phyloP scores from a whole-genome alignment of 1,139 yeast genomes.

The Taphrina wiesneri region DNA sequence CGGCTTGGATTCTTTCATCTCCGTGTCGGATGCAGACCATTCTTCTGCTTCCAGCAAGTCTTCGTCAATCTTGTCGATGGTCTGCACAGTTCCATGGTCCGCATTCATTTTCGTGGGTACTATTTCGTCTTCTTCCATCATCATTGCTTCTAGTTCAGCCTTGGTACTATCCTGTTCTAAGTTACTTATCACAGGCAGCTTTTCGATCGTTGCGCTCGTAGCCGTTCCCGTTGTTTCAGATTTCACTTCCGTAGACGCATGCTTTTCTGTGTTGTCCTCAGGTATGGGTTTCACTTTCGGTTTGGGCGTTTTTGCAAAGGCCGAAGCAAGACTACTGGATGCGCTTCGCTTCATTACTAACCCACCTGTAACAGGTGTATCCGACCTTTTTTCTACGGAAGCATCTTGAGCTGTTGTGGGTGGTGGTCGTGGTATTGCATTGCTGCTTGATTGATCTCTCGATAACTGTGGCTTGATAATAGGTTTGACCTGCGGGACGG shows the following conservation, averaged over 20 bases:
- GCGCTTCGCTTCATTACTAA: conserved; percentile 7
- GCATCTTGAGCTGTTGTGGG: neutral
- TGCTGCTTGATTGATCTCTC: neutral
- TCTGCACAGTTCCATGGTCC: neutral
- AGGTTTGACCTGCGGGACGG: neutral
- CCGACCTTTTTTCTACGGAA: neutral
- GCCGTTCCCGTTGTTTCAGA: neutral
- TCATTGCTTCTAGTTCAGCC: conserved; percentile 17
- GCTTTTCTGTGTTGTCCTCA: neutral
- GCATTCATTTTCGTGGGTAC: neutral
- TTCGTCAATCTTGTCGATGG: neutral
- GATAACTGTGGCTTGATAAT: neutral
- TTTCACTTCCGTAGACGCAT: neutral
- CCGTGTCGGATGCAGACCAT: conserved; percentile 22
- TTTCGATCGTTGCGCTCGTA: neutral
- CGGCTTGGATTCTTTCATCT: neutral
- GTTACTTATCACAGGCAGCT: neutral
- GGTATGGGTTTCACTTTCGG: neutral
- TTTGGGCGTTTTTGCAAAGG: conserved; percentile 29
- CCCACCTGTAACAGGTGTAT: neutral
- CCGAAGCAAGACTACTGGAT: conserved; percentile 20
- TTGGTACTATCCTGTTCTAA: neutral
- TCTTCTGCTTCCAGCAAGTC: conserved; percentile 9
- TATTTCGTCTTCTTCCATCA: conserved; percentile 24
- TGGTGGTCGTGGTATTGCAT: neutral